Conservation (phyloP, 345 rosid genomes). For the Rhizophora apiculata region DNA sequence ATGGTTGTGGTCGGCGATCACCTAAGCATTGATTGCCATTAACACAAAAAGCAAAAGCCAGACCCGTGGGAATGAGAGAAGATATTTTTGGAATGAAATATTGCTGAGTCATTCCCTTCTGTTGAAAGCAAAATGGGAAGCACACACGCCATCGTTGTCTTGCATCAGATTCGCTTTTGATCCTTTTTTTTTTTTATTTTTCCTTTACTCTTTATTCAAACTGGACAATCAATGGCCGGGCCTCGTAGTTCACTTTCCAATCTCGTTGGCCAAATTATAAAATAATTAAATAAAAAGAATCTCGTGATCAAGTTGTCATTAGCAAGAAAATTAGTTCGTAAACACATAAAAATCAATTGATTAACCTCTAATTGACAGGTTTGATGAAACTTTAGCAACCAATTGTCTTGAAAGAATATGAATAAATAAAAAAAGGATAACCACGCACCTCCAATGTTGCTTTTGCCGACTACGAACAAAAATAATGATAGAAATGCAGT, state of each 20-base stretch:
- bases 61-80: neutral
- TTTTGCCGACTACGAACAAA: neutral
- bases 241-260: conserved; percentile 2
- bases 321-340: neutral
- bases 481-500: no score
- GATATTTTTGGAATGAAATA: neutral
- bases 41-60: no score
- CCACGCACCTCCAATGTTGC: neutral
- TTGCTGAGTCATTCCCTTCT: conserved; percentile 9
- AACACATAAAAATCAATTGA: neutral
- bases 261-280: conserved; percentile 15
- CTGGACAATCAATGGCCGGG: neutral
- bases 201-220: neutral
- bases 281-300: neutral
- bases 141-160: conserved; percentile 9
- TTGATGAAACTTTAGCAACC: no score
- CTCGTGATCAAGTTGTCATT: conserved; percentile 8
- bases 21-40: no score
- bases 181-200: no score
- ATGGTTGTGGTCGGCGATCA: no score
- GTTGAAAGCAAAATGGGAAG: conserved; percentile 15
- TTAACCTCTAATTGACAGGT: neutral
- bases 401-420: neutral
- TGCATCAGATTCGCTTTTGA: neutral
- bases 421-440: neutral